Evolutionary conservation across 2,329 filamentous ascomycete species (phyloP), one percentile per base, ranked within the genome.

Genomic region (Berkeleyomyces rouxiae): DNA sequence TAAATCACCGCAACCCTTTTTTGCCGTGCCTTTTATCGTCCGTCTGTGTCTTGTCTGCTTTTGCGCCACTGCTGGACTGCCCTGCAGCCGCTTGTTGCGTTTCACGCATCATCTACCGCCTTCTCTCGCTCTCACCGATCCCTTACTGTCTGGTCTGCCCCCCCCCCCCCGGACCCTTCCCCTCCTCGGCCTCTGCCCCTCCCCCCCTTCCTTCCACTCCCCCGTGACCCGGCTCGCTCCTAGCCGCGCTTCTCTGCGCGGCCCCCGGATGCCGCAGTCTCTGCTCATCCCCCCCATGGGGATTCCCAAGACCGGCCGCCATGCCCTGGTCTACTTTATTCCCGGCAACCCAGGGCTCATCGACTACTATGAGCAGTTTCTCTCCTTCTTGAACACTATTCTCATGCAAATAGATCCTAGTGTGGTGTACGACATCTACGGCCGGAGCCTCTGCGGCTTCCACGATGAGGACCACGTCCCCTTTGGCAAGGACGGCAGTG

Each of bases 321-420:
- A 69, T 65, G 74, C 73, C 65, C 79, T 90, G 59, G 74, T 91
- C 67, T 90, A 83, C 74, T 86, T 88, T 72, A 78, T 92, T 47
- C 82, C 85, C 37, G 88, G 88, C 23, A 92, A 92, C 67, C 88
- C 88, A 4, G 88, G 88, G 4, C 76, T 90, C 16, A 80, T 90
- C 59, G 81, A 79, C 63, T 92, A 88, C 77, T 92, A 92, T 72
- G 74, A 74, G 63, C 77, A 80, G 44, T 92, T 90, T 71, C 76
- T 90, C 9, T 74, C 74, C 0, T 75, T 78, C 11, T 73, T 90
- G 1, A 76, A 82, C 55, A 70, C 72, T 0, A 72, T 82, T 10
- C 73, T 89, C 10, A 74, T 79, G 66, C 71, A 71, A 33, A 72
- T 71, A 4, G 74, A 77, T 66, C 62, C 47, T 63, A 66, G 65